Percentiles rank a stretch among this genome's conserved stretches.
Evolutionary conservation across 2,329 filamentous ascomycete genomes (phyloP).

Genomic region (Colletotrichum cuscutae): DNA sequence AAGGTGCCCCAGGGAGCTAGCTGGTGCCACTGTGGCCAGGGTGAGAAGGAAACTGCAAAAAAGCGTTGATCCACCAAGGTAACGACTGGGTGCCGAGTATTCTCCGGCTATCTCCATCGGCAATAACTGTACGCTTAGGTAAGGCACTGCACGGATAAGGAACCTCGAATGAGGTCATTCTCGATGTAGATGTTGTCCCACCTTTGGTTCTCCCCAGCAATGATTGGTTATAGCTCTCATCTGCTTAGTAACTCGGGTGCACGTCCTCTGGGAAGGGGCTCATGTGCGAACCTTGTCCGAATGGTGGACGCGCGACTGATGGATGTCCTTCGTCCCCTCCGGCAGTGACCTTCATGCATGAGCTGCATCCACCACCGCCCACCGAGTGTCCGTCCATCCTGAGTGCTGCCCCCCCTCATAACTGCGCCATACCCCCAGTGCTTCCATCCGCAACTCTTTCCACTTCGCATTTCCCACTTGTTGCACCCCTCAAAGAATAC

Average conservation of each 20-base stretch:
- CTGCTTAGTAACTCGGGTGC: slow-evolving; percentile 5
- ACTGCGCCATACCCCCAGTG: slow-evolving; percentile 18
- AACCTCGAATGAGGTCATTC: slow-evolving; percentile 23
- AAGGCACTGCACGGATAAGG: background rate
- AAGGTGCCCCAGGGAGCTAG: background rate
- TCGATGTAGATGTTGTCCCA: background rate
- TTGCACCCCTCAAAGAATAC: background rate
- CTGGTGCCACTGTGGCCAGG: background rate
- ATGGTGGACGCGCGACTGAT: background rate
- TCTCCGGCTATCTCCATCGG: background rate
- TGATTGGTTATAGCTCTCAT: background rate
- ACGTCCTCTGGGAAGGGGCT: slow-evolving; percentile 2
- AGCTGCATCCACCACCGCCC: background rate
- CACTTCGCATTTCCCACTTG: background rate
- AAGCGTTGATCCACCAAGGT: background rate
- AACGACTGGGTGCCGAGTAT: slow-evolving; percentile 10
- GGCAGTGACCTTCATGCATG: slow-evolving; percentile 21
- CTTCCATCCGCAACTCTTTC: background rate
- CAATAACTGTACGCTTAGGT: background rate
- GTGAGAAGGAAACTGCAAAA: background rate
- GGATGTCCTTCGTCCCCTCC: background rate
- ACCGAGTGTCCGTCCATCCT: background rate
- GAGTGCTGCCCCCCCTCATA: slow-evolving; percentile 8
- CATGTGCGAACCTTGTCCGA: slow-evolving; percentile 35
- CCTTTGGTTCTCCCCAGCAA: background rate